Evolutionary conservation across 169 alveolate species (phyloP).

Genomic region (Cyclospora cayetanensis): DNA sequence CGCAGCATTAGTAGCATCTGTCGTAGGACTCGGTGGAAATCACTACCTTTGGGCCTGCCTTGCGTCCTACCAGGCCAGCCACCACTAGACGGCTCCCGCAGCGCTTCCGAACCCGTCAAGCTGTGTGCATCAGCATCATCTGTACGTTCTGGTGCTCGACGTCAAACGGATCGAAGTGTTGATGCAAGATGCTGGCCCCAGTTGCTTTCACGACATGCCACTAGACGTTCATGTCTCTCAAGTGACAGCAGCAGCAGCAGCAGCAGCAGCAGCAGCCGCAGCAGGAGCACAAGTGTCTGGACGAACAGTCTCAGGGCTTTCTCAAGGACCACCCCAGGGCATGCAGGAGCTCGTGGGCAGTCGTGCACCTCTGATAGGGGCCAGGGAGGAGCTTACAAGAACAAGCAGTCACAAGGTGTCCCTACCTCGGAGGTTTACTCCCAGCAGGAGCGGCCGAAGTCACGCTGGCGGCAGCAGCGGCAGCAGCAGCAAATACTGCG

Average conservation of each 20-base stretch:
- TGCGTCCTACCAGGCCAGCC: neutral
- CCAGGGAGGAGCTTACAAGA: neutral
- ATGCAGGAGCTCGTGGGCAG: neutral
- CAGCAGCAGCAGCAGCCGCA: neutral
- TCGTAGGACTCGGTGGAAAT: too few species aligned
- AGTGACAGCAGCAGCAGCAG: neutral
- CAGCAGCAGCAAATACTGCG: neutral
- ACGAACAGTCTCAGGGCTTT: neutral
- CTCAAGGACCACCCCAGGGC: neutral
- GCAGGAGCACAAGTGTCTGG: neutral
- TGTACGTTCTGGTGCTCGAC: neutral
- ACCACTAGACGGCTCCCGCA: too few species aligned
- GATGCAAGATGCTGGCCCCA: neutral
- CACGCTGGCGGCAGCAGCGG: neutral
- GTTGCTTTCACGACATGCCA: neutral
- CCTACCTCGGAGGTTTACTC: neutral
- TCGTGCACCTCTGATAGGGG: neutral
- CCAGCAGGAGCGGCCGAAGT: neutral
- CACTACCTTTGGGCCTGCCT: too few species aligned
- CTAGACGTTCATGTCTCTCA: too few species aligned
- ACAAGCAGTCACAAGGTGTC: neutral
- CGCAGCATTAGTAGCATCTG: too few species aligned
- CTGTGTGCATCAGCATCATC: neutral
- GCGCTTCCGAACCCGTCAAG: too few species aligned
- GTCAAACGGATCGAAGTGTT: neutral